phyloP scores from a whole-genome alignment of 2,329 filamentous ascomycete genomes.

The Botrytis tulipae region DNA sequence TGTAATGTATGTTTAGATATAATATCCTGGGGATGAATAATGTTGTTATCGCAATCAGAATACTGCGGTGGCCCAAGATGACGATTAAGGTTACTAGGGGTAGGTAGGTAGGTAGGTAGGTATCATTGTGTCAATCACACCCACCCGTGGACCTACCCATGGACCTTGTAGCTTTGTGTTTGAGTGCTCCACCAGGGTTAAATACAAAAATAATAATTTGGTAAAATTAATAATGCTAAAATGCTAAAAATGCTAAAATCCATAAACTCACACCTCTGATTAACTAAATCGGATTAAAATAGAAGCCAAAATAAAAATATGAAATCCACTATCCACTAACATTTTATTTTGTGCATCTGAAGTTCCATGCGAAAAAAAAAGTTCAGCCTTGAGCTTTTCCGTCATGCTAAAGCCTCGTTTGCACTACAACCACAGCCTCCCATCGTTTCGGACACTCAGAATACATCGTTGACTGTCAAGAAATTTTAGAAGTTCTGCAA shows the following conservation, averaged over 20 bases:
- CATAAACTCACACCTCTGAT: not conserved
- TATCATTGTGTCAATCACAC: not conserved
- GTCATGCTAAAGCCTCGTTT: slow-evolving; percentile 15
- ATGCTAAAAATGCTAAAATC: not conserved
- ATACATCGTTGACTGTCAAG: slow-evolving; percentile 4
- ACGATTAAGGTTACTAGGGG: slow-evolving; percentile 1
- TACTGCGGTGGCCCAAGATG: not conserved
- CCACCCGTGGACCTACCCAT: not conserved
- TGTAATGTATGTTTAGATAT: not conserved
- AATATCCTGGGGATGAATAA: not conserved
- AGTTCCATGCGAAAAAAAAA: not conserved
- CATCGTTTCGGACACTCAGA: not conserved
- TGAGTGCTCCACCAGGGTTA: not conserved
- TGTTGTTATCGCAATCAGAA: not conserved
- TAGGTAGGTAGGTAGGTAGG: not conserved
- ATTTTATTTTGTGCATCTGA: not conserved
- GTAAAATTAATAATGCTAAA: too few relatives aligned
- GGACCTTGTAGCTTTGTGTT: not conserved
- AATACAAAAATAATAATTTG: too few relatives aligned
- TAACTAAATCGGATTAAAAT: not conserved
- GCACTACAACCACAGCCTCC: not conserved
- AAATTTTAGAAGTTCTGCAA: not conserved
- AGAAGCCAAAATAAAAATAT: not conserved
- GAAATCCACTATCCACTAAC: not conserved
- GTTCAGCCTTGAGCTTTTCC: slow-evolving; percentile 23